Evolutionary conservation across 176 grass and related monocot species (phyloP), one percentile per base, ranked within the genome.

Genomic region (Aegilops umbellulata): DNA sequence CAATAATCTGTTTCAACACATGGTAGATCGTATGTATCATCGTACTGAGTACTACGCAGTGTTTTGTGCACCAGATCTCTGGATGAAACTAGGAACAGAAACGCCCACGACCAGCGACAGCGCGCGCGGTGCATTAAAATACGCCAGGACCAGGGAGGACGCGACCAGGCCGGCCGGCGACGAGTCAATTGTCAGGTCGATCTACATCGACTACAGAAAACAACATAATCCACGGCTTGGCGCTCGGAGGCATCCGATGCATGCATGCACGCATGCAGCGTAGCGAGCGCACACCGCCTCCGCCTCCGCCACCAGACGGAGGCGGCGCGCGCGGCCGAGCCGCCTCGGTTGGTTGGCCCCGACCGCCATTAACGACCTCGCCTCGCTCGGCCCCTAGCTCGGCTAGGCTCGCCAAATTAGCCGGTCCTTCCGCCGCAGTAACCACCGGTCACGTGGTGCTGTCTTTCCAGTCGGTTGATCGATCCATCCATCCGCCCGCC

Each of bases 361-460:
- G 31, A 49, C 25, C 25, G 62, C 25, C 63, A 81, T 81, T 68
- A 68, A 68, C 79, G 55, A 22, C 55, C 7, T 51, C 14, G 46
- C 34, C 3, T 16, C 2, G 72, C 72, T 38, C 19, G 34, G 5
- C 17, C 29, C 31, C 31, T 31, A 74, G 72, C 34, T 31, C 7
- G 1, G 53, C 39, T 51, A 47, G 42, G 2, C 15, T 2, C 1
- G 79, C 79, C 79, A 51, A 16, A n/a, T 23, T 81, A 60, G 64
- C 76, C 47, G 84, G 84, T 86, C 76, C 84, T 86, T 24, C 75
- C 64, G 76, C 22, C 51, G 76, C 77, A 80, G 77, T 81, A 74
- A 87, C 77, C 77, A 49, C 57, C n/a, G 8, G 5, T 65, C 80
- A 83, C 72, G 80, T 88, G 86, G 22, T 10, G 24, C 71, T 88